Evolutionary conservation across 176 grass and related monocot genomes (phyloP).

Genomic region (Rhipidocladum racemiflorum): DNA sequence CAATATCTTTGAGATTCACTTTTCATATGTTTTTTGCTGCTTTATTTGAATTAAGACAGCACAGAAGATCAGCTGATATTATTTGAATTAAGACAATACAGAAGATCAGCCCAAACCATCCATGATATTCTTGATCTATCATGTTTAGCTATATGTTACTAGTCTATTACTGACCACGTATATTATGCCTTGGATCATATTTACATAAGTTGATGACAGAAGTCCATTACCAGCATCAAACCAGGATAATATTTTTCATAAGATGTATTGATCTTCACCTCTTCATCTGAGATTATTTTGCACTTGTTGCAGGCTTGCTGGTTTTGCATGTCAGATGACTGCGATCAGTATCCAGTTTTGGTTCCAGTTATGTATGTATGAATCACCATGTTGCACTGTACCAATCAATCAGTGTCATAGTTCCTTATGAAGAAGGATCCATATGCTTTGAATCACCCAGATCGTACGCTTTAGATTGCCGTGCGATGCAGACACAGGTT

Average conservation of each 20-base stretch:
- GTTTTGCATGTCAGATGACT: slow-evolving; percentile 36
- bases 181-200: neutral
- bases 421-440: slow-evolving; percentile 14
- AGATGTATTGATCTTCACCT: neutral
- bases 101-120: neutral
- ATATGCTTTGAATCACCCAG: neutral
- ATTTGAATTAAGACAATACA: neutral
- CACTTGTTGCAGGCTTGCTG: slow-evolving; percentile 49
- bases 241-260: neutral
- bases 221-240: neutral
- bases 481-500: neutral
- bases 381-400: neutral
- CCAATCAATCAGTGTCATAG: neutral
- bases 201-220: neutral
- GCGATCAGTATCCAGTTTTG: neutral
- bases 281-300: neutral
- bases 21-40: neutral
- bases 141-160: neutral
- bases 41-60: neutral
- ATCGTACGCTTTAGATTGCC: neutral
- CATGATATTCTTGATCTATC: neutral
- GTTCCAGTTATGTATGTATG: neutral
- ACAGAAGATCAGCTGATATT: neutral
- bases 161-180: neutral
- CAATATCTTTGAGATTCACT: neutral